Conservation (phyloP, 495 filamentous ascomycete species). For the Penicillium angulare region DNA sequence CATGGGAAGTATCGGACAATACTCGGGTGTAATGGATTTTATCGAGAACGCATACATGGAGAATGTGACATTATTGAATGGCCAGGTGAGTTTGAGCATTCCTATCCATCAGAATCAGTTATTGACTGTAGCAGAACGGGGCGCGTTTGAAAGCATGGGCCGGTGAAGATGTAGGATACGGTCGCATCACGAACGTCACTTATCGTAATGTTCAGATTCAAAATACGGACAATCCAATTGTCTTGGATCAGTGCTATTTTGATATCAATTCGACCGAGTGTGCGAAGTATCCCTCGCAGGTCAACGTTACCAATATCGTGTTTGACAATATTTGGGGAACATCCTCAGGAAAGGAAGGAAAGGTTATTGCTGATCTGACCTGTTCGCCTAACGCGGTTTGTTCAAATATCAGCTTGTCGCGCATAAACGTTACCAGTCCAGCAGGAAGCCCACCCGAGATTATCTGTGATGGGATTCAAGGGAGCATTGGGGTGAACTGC, state of each 20-base stretch:
- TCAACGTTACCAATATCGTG: slow-evolving; percentile 53
- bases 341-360: slow-evolving; percentile 48
- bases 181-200: slow-evolving; percentile 58
- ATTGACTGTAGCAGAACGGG: slow-evolving; percentile 38
- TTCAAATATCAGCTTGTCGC: slow-evolving; percentile 47
- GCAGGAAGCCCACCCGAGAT: slow-evolving; percentile 44
- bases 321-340: slow-evolving; percentile 57
- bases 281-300: slow-evolving; percentile 47
- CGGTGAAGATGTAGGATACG: slow-evolving; percentile 52
- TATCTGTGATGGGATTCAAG: slow-evolving; percentile 52
- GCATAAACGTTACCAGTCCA: slow-evolving; percentile 51
- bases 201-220: slow-evolving; percentile 56
- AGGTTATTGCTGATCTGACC: slow-evolving; percentile 47
- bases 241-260: slow-evolving; percentile 60
- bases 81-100: slow-evolving; percentile 26
- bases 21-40: slow-evolving; percentile 49
- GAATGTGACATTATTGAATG: slow-evolving; percentile 56
- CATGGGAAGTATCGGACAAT: slow-evolving; percentile 60
- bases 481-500: slow-evolving; percentile 50
- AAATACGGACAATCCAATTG: slow-evolving; percentile 53
- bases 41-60: slow-evolving; percentile 55
- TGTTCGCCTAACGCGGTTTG: slow-evolving; percentile 56
- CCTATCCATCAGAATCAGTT: background rate
- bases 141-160: slow-evolving; percentile 58
- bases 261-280: slow-evolving; percentile 51